Conservation (phyloP, 768 basidiomycete genomes). For the Rhodocollybia butyracea region DNA sequence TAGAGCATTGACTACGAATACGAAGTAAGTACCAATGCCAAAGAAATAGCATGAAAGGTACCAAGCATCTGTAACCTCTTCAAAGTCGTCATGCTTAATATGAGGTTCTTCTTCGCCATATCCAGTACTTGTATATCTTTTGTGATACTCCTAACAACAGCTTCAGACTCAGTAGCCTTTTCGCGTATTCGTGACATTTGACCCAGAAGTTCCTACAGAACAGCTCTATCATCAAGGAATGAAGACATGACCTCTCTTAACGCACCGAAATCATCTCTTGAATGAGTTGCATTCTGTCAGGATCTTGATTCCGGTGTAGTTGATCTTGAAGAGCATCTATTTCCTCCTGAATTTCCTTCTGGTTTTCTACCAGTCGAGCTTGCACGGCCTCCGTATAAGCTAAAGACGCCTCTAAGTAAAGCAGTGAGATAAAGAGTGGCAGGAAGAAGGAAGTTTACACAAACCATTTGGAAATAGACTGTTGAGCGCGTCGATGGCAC, state of each 20-base stretch:
- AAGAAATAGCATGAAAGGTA: conserved; percentile 31
- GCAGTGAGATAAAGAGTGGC: not conserved
- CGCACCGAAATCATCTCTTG: conserved; percentile 95
- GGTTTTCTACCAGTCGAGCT: conserved; percentile 62
- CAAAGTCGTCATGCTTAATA: conserved; percentile 83
- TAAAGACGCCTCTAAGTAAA: conserved; percentile 66
- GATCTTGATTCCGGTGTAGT: conserved; percentile 76
- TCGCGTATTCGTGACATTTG: conserved; percentile 97
- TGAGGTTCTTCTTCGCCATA: conserved; percentile 89
- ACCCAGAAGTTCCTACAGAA: conserved; percentile 76
- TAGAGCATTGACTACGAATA: conserved; percentile 74
- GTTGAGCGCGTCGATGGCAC: conserved; percentile 60
- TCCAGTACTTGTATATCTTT: conserved; percentile 95
- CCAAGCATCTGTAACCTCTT: conserved; percentile 94
- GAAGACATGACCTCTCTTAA: conserved; percentile 7
- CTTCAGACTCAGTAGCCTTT: conserved; percentile 96
- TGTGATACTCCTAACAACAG: conserved; percentile 92
- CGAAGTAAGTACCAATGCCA: not conserved
- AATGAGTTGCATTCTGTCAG: conserved; percentile 83
- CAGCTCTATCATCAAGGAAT: conserved; percentile 7
- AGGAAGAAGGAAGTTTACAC: conserved; percentile 11
- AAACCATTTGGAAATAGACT: conserved; percentile 78
- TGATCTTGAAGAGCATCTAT: conserved; percentile 66
- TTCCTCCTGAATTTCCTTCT: conserved; percentile 67
- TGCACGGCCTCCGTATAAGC: conserved; percentile 70